phyloP scores from a whole-genome alignment of 805 yeast genomes.

The Monosporozyma servazzii region DNA sequence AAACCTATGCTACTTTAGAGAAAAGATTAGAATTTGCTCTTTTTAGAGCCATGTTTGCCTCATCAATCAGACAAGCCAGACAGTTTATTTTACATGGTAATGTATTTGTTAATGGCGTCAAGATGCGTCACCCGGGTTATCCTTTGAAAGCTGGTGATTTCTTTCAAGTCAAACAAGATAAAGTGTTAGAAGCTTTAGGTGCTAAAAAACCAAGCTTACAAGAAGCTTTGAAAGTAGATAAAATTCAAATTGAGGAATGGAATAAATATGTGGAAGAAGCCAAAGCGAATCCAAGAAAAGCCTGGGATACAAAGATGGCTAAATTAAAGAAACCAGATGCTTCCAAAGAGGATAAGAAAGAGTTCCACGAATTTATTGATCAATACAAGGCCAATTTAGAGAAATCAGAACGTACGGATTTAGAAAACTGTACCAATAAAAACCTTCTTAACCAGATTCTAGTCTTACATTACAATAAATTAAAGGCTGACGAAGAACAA shows the following conservation, averaged over 20 bases:
- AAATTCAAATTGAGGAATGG: conserved; percentile 65
- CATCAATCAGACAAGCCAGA: conserved; percentile 89
- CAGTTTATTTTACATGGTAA: conserved; percentile 73
- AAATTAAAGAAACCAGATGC: conserved; percentile 5
- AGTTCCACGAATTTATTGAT: conserved; percentile 17
- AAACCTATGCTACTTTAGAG: conserved; percentile 82
- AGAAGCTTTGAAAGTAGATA: conserved; percentile 60
- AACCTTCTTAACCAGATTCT: conserved; percentile 39
- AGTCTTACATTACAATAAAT: conserved; percentile 16
- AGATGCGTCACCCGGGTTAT: conserved; percentile 69
- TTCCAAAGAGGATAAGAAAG: conserved; percentile 3
- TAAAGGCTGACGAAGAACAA: conserved; percentile 1
- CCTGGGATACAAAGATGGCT: conserved; percentile 22
- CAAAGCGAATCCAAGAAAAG: conserved; percentile 34
- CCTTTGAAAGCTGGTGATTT: conserved; percentile 77
- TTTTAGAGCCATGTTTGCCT: conserved; percentile 87
- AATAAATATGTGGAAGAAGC: conserved; percentile 59
- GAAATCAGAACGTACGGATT: conserved; percentile 14
- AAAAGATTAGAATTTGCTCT: conserved; percentile 83
- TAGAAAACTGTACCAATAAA: conserved; percentile 36
- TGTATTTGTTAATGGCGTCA: conserved; percentile 79
- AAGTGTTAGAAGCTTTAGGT: conserved; percentile 79
- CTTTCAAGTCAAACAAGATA: conserved; percentile 76
- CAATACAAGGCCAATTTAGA: conserved; percentile 21
- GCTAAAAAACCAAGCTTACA: conserved; percentile 68